These are phyloP conservation scores for Fraxinus angustifolia DNA, from an alignment of 305 asterid species.

Conservation along the genomic window DNA sequence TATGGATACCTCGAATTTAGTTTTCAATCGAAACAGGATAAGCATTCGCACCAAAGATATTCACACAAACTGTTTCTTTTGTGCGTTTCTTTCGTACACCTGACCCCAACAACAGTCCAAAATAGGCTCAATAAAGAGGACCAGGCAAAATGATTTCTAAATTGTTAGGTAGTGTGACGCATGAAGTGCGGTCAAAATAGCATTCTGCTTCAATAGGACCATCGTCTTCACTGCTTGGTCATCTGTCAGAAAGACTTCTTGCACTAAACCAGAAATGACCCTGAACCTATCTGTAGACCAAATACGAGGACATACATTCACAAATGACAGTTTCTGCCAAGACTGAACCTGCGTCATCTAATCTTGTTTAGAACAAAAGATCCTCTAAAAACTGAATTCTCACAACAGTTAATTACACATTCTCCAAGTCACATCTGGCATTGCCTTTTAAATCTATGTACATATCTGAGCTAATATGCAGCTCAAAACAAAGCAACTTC, in stretches of 20 bases:
- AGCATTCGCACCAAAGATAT: slow-evolving; percentile 1
- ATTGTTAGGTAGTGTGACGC: slow-evolving; percentile 9
- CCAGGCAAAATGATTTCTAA: background rate
- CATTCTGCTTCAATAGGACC: background rate
- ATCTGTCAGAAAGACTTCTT: slow-evolving; percentile 16
- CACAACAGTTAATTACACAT: background rate
- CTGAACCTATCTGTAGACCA: slow-evolving; percentile 7
- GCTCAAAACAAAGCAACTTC: slow-evolving; percentile 5
- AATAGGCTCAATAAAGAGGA: background rate
- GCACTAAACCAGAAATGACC: slow-evolving; percentile 13
- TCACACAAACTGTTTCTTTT: background rate
- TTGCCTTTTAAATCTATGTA: slow-evolving; percentile 10
- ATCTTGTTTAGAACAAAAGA: slow-evolving; percentile 7
- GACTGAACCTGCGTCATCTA: slow-evolving; percentile 4
- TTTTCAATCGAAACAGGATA: background rate
- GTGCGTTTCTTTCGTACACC: background rate
- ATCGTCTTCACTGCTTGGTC: slow-evolving; percentile 9
- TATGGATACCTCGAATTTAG: slow-evolving; percentile 1
- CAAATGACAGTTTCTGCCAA: slow-evolving; percentile 17
- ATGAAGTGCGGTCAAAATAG: slow-evolving; percentile 5
- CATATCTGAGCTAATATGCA: slow-evolving; percentile 2
- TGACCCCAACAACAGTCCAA: background rate
- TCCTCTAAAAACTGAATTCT: slow-evolving; percentile 14
- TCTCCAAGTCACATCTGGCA: slow-evolving; percentile 1
- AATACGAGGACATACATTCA: slow-evolving; percentile 7